These are phyloP conservation scores for Ceriops tagal DNA, from an alignment of 345 rosid genomes.

Conservation along the genomic window DNA sequence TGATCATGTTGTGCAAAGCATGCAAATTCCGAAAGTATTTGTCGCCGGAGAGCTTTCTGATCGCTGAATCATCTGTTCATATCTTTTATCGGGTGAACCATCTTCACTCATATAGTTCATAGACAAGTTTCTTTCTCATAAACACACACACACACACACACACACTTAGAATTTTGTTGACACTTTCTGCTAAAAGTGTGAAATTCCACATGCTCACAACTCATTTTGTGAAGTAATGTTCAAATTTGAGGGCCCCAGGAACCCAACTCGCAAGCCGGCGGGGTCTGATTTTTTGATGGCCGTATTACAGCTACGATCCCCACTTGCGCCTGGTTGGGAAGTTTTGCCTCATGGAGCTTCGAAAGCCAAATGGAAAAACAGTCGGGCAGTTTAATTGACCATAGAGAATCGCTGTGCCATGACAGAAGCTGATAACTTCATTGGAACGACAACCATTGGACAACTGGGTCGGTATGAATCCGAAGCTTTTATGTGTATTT, in stretches of 20 bases:
- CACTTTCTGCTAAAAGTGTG: background rate
- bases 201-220: conserved; percentile 32
- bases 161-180: background rate
- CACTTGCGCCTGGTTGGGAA: conserved; percentile 23
- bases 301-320: conserved; percentile 36
- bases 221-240: conserved; percentile 15
- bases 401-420: background rate
- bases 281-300: conserved; percentile 11
- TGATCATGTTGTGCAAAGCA: too few relatives aligned
- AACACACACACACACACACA: background rate
- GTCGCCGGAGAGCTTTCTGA: too few relatives aligned
- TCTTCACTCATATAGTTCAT: background rate
- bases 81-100: too few relatives aligned
- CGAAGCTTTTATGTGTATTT: too few relatives aligned
- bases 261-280: conserved; percentile 3
- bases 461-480: too few relatives aligned
- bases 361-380: background rate
- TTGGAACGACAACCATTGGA: conserved; percentile 3
- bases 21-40: too few relatives aligned
- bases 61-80: too few relatives aligned
- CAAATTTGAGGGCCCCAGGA: background rate
- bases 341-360: background rate
- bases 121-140: background rate
- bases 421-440: conserved; percentile 2
- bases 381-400: background rate